A percentile compares a stretch with the other conserved stretches of the same genome.
phyloP scores from a whole-genome alignment of 1,284 basidiomycete species.

The Salmacisia buchloeana region DNA sequence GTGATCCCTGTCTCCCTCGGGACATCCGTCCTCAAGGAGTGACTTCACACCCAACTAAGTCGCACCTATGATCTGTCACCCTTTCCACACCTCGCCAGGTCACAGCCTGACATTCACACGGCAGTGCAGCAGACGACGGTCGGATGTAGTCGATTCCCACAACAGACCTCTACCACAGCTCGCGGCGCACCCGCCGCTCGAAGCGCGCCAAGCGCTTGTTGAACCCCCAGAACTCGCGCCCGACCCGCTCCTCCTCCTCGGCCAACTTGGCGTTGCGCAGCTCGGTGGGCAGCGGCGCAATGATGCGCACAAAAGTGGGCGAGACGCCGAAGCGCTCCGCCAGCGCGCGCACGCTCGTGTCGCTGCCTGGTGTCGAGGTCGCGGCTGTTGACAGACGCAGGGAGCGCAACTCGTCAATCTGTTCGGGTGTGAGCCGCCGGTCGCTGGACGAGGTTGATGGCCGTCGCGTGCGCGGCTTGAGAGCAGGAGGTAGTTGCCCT shows the following conservation, averaged over 20 bases:
- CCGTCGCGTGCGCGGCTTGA: constrained; percentile 19
- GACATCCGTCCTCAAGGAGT: no score
- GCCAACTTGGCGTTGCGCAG: constrained; percentile 23
- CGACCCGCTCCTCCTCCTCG: constrained; percentile 24
- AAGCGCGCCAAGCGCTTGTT: constrained; percentile 27
- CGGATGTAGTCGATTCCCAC: no score
- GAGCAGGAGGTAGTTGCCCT: constrained; percentile 22
- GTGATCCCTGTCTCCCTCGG: no score
- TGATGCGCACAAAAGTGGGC: constrained; percentile 38
- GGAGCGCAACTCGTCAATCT: constrained; percentile 38
- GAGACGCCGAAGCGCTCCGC: constrained; percentile 39
- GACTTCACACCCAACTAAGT: no score
- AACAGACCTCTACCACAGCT: constrained; percentile 14
- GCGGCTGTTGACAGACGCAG: constrained; percentile 31
- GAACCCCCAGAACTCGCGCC: constrained; percentile 29
- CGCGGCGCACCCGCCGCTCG: constrained; percentile 13
- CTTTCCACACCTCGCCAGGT: no score
- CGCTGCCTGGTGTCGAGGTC: constrained; percentile 9
- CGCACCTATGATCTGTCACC: no score
- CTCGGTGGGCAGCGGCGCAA: constrained; percentile 36
- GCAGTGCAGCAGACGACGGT: no score
- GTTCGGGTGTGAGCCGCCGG: constrained; percentile 20
- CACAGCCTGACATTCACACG: no score
- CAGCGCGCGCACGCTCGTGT: constrained; percentile 27
- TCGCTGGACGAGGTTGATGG: background rate